Evolutionary conservation across 768 basidiomycete genomes (phyloP), one percentile per base, ranked within the genome.

Genomic region (Podaxis carcinomalis): DNA sequence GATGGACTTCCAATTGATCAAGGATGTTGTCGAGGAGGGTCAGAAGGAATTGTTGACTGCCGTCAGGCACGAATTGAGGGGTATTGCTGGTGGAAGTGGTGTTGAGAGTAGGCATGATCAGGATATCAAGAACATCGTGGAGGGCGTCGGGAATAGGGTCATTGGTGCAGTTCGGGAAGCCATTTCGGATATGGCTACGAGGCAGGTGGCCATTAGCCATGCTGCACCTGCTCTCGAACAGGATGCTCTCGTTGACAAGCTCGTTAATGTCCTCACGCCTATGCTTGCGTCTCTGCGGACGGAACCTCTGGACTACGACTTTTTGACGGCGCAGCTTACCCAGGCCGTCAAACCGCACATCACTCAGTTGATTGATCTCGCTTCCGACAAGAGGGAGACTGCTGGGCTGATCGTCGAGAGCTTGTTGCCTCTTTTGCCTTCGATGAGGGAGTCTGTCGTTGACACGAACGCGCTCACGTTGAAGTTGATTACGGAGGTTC

Each of bases 331-430:
- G 49, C 84, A 85, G 66, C 83, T 94, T 14, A 81, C 88, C 23
- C 89, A 94, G 71, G 89, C 92, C 0, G 92, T 94, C 68, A 93
- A 93, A 67, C 92, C 92, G 5, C 89, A 93, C 64, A 92, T 94
- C 25, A 84, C 90, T 1, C 91, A 94, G 65, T 85, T 94, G 62
- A 94, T 94, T 63, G 92, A 94, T 69, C 81, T 94, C 52, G 88
- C 92, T 27, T 92, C 90, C 0, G 92, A 94, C 70, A 94, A 94
- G 70, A 83, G 90, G 37, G 92, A 94, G 73, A 94, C 92, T 3
- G 92, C 92, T 3, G 80, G 82, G 5, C 81, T 94, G 44, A 94
- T 94, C 61, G 83, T 92, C 28, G 83, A 93, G 55, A 77, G 82
- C 21, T 81, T 94, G 40, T 60, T 86, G 4, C 92, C 92, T 9